Conservation (phyloP, 345 rosid species). For the Adansonia digitata region DNA sequence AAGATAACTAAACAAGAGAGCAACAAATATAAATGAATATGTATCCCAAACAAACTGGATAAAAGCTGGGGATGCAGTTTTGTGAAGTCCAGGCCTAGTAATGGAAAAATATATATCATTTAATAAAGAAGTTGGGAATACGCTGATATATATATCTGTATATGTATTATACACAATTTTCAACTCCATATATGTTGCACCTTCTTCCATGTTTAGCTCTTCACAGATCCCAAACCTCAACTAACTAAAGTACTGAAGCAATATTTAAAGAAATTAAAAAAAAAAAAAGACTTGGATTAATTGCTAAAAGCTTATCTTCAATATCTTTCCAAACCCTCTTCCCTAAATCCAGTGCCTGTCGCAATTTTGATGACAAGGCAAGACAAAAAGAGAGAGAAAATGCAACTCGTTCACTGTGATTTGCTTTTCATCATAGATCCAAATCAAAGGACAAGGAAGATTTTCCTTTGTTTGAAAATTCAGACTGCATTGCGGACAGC, state of each 20-base stretch:
- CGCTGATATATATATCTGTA: conserved; percentile 10
- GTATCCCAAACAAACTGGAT: conserved; percentile 34
- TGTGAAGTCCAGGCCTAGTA: conserved; percentile 21
- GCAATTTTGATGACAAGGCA: conserved; percentile 16
- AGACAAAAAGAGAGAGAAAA: conserved; percentile 3
- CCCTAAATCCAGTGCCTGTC: not conserved
- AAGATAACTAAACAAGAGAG: conserved; percentile 19
- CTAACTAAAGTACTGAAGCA: conserved; percentile 14
- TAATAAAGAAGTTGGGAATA: conserved; percentile 11
- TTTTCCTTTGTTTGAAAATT: conserved; percentile 57
- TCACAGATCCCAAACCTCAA: conserved; percentile 31
- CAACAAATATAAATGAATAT: not conserved
- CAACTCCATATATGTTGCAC: conserved; percentile 10
- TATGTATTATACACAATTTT: conserved; percentile 30
- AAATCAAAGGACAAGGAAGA: conserved; percentile 61
- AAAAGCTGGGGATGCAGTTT: conserved; percentile 19
- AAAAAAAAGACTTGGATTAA: not conserved
- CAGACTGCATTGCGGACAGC: conserved; percentile 17
- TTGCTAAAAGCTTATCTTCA: conserved; percentile 13
- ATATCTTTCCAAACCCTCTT: conserved; percentile 8
- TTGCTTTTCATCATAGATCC: conserved; percentile 37
- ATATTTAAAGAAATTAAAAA: not conserved
- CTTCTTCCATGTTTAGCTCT: conserved; percentile 13
- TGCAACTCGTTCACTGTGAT: not conserved
- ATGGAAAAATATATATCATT: conserved; percentile 7